phyloP scores from a whole-genome alignment of 805 yeast species.

The Wickerhamiella sergipiensis region DNA sequence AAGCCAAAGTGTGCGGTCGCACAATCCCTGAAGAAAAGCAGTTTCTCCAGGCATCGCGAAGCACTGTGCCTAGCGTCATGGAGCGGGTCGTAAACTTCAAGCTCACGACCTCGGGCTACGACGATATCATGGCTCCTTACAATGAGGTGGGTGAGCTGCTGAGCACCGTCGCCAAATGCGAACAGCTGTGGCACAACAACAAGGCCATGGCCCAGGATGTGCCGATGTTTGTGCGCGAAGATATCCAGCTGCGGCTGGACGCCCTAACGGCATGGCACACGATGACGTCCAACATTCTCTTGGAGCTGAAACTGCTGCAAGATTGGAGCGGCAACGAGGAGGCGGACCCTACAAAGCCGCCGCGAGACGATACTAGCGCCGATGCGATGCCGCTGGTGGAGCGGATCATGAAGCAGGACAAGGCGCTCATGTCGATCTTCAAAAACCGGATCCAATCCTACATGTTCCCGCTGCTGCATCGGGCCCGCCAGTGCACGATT shows the following conservation, averaged over 20 bases:
- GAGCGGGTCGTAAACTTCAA: slow-evolving; percentile 56
- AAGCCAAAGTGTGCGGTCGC: slow-evolving; percentile 71
- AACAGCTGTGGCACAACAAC: slow-evolving; percentile 64
- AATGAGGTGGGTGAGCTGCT: slow-evolving; percentile 43
- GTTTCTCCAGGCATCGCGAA: slow-evolving; percentile 53
- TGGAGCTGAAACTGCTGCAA: slow-evolving; percentile 46
- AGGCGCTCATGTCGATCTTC: slow-evolving; percentile 39
- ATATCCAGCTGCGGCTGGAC: slow-evolving; percentile 51
- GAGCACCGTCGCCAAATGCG: slow-evolving; percentile 48
- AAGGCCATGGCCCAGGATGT: slow-evolving; percentile 70
- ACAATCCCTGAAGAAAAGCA: slow-evolving; percentile 65
- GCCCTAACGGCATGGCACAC: slow-evolving; percentile 78
- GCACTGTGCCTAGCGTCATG: slow-evolving; percentile 57
- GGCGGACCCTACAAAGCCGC: slow-evolving; percentile 40
- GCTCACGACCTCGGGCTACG: slow-evolving; percentile 24
- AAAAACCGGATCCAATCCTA: slow-evolving; percentile 52
- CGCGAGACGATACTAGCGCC: slow-evolving; percentile 30
- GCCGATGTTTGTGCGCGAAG: slow-evolving; percentile 51
- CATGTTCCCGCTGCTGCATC: slow-evolving; percentile 68
- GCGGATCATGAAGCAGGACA: slow-evolving; percentile 51
- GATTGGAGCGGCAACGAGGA: slow-evolving; percentile 80
- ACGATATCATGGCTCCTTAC: slow-evolving; percentile 25
- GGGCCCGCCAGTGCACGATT: slow-evolving; percentile 61
- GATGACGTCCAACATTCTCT: slow-evolving; percentile 51
- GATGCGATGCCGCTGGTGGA: slow-evolving; percentile 73